A percentile compares a stretch with the other conserved stretches of the same genome.
phyloP scores from a whole-genome alignment of 2,329 filamentous ascomycete species.

The Aspergillus aculeatinus region DNA sequence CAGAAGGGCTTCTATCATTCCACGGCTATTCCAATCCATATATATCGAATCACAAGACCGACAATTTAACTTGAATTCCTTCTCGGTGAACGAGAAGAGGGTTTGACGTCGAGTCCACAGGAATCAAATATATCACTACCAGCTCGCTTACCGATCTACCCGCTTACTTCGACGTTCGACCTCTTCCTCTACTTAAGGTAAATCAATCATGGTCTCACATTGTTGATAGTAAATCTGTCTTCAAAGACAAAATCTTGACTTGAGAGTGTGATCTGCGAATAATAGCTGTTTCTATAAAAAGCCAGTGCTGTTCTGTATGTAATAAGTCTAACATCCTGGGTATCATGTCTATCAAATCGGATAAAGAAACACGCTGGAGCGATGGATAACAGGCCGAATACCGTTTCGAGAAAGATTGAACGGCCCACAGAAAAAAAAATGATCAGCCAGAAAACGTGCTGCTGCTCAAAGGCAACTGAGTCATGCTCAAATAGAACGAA shows the following conservation, averaged over 20 bases:
- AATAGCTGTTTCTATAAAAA: neutral
- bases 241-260: too few species aligned
- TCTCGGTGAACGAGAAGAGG: neutral
- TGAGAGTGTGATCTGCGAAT: neutral
- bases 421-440: neutral
- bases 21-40: slow-evolving; percentile 39
- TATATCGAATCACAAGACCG: slow-evolving; percentile 33
- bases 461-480: neutral
- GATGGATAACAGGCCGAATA: neutral
- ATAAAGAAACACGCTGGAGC: neutral
- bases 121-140: too few species aligned
- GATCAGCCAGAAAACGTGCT: neutral
- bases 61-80: neutral
- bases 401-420: neutral
- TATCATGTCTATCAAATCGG: neutral
- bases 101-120: too few species aligned
- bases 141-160: too few species aligned
- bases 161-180: too few species aligned
- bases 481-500: neutral
- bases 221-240: too few species aligned
- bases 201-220: too few species aligned
- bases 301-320: neutral
- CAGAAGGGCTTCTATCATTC: slow-evolving; percentile 52
- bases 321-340: neutral
- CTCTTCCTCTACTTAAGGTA: too few species aligned